Evolutionary conservation across 2,329 filamentous ascomycete genomes (phyloP), one percentile per base, ranked within the genome.

Genomic region (Aspergillus hortae): DNA sequence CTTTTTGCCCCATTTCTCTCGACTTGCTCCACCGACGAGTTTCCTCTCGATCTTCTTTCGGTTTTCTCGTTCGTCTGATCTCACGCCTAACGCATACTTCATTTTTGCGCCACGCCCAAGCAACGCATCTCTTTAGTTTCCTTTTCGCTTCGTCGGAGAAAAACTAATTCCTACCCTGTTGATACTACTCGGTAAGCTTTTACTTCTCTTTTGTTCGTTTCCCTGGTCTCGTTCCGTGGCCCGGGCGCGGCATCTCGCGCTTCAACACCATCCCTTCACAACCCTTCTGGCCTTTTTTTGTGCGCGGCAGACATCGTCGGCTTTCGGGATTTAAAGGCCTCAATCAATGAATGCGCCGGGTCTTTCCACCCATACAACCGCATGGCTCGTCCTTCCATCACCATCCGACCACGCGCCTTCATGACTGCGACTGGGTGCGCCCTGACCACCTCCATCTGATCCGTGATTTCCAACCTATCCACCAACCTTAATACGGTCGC

Each of bases 1-100:
- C 57, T 54, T 46, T 56, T 52, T 45, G 46, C 56, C 55, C 57
- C 51, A 51, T 61, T 61, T 48, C 57, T 54, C 55, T 57, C 55
- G 33, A 33, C 49, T 53, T 57, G 56, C 64, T 53, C 60, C 57
- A 53, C 52, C 44, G 60, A 58, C 59, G 58, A 67, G 64, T 50
- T 62, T 58, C 57, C 51, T n/a, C 35, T 7, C 35, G 35, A 38
- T 38, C 35, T 38, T 38, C 35, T 17, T 38, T 38, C 35, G 15
- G 35, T 38, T 38, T 17, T 17, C 35, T 17, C 56, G 53, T 60
- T 53, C 53, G 55, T 56, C 58, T 51, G 54, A 53, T 56, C 43
- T 55, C 51, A 57, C 60, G 57, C 53, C 55, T 55, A 46, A 57
- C 57, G 56, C 54, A 57, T 60, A 55, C 51, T 56, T 54, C 30